Evolutionary conservation across 768 basidiomycete species (phyloP).

Genomic region (Tulasnella sp.): DNA sequence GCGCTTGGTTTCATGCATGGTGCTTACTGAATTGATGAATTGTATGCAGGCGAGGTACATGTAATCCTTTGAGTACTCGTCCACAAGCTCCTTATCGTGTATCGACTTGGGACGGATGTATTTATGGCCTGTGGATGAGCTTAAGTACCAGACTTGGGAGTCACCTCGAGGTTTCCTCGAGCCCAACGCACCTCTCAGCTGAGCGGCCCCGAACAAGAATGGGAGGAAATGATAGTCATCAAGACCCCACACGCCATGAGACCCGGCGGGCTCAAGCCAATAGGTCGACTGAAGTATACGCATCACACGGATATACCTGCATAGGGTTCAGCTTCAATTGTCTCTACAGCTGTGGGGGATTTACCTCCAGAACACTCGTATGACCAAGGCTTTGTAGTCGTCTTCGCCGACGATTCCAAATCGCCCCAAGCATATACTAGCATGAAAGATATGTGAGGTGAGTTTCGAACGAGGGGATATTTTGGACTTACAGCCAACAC

Average conservation of each 20-base stretch:
- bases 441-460: neutral
- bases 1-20: neutral
- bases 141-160: neutral
- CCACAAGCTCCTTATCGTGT: constrained; percentile 81
- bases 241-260: constrained; percentile 95
- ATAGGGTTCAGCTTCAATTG: too few species aligned
- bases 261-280: constrained; percentile 98
- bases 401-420: constrained; percentile 49
- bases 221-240: constrained; percentile 96
- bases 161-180: too few species aligned
- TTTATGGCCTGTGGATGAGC: constrained; percentile 56
- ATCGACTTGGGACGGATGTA: constrained; percentile 86
- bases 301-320: constrained; percentile 66
- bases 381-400: constrained; percentile 67
- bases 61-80: constrained; percentile 84
- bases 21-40: constrained; percentile 83
- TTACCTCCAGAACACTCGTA: constrained; percentile 81
- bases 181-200: constrained; percentile 52
- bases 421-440: constrained; percentile 68
- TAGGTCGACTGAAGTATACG: constrained; percentile 83
- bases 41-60: constrained; percentile 95
- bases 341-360: too few species aligned
- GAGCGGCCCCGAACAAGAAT: constrained; percentile 78
- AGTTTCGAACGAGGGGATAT: neutral
- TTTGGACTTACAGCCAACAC: constrained; percentile 75